phyloP scores from a whole-genome alignment of 345 rosid genomes.

The Eucalyptus erythrocorys region DNA sequence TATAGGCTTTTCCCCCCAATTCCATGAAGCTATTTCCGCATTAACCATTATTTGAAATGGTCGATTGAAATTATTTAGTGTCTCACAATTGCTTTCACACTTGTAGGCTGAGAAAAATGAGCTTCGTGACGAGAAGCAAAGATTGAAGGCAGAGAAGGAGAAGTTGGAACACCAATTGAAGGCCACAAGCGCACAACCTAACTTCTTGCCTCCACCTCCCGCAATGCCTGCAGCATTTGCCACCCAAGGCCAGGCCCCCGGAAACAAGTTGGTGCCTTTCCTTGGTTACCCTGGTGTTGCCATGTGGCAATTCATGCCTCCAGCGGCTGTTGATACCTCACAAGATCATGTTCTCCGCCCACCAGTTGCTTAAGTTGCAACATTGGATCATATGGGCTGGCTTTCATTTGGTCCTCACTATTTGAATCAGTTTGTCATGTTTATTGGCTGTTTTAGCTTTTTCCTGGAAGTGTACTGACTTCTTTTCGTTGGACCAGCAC shows the following conservation, averaged over 20 bases:
- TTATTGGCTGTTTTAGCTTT: background rate
- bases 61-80: background rate
- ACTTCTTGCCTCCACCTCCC: constrained; percentile 46
- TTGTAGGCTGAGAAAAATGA: constrained; percentile 84
- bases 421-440: constrained; percentile 21
- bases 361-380: constrained; percentile 36
- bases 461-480: constrained; percentile 8
- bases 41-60: background rate
- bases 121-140: constrained; percentile 71
- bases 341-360: constrained; percentile 98
- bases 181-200: constrained; percentile 53
- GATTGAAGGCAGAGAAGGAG: constrained; percentile 68
- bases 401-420: constrained; percentile 19
- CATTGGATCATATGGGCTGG: constrained; percentile 8
- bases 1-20: background rate
- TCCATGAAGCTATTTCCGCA: background rate
- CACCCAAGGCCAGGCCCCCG: constrained; percentile 70
- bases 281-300: constrained; percentile 90
- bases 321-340: constrained; percentile 90
- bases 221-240: constrained; percentile 67
- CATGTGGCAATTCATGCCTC: constrained; percentile 99
- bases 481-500: constrained; percentile 19
- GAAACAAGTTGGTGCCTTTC: constrained; percentile 89
- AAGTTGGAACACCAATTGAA: constrained; percentile 68
- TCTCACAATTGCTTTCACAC: background rate